Evolutionary conservation across 2,329 filamentous ascomycete genomes (phyloP), one percentile per base, ranked within the genome.

Genomic region (Fusarium foetens): DNA sequence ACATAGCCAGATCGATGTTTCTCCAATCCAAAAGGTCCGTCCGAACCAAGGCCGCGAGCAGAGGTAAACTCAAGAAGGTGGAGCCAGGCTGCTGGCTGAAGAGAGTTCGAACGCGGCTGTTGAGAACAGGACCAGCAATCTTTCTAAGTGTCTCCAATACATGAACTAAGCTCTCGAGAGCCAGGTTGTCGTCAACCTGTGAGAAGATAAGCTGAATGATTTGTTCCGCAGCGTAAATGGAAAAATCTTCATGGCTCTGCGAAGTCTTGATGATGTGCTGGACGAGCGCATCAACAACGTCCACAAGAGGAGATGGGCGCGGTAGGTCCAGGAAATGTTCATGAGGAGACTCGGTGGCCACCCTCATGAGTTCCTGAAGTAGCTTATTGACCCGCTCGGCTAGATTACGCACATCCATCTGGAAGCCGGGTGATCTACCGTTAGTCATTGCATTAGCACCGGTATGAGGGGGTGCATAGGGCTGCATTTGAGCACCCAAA

Each of bases 1-100:
- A 89, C 73, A 95, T 88, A 57, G 93, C 91, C 27, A 89, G 86
- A 76, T 95, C 93, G 54, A 95, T 88, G 57, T 87, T 87, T 57
- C 85, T 84, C 85, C 90, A 89, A 73, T 91, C 89, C 12, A 92
- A 76, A 41, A 92, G 84, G 58, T 91, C 89, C 5, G 89, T 90
- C 39, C 85, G 85, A 46, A 89, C 82, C 43, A 92, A 80, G 7
- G 89, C 88, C 16, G 86, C 83, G 49, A 91, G 85, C 5, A 92
- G 81, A 23, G 88, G 86, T 25, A 91, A 80, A 71, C 87, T 88
- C 14, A 91, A 81, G 68, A 91, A 87, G 55, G 83, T 83, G 27
- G 87, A 82, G 3, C 86, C 86, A 2, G 87, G 84, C 73, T 90
- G 88, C 64, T 88, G 84, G 63, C 86, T 85, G 77, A 91, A 90